Conservation (phyloP, 768 basidiomycete species). For the Arthromyces matolae region DNA sequence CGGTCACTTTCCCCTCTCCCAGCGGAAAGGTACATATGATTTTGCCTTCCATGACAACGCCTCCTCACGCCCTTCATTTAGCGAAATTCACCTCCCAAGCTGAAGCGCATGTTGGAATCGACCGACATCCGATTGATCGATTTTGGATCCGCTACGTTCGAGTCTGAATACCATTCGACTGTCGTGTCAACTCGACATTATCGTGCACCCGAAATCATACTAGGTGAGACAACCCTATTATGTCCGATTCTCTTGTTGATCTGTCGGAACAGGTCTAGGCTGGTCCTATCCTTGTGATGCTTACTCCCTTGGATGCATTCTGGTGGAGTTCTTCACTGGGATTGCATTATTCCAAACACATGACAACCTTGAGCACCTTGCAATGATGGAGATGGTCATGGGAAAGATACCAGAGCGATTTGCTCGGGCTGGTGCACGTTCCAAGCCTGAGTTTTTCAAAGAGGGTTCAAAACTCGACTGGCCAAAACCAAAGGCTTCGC, state of each 20-base stretch:
- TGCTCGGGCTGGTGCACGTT: conserved; percentile 65
- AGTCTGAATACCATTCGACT: conserved; percentile 96
- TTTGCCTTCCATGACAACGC: conserved; percentile 9
- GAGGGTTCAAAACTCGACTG: conserved; percentile 83
- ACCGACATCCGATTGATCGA: conserved; percentile 96
- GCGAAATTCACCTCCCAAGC: conserved; percentile 63
- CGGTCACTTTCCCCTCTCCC: conserved; percentile 53
- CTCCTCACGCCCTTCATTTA: conserved; percentile 21
- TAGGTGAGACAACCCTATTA: conserved; percentile 53
- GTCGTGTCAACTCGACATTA: conserved; percentile 98
- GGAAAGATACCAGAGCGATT: conserved; percentile 94
- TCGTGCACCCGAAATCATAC: conserved; percentile 97
- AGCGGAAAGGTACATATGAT: conserved; percentile 51
- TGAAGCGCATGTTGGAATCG: conserved; percentile 75
- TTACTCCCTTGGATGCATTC: conserved; percentile 96
- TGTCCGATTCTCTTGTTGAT: conserved; percentile 1
- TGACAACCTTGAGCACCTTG: conserved; percentile 97
- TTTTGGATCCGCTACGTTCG: conserved; percentile 97
- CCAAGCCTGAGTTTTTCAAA: conserved; percentile 93
- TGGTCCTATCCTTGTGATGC: conserved; percentile 99
- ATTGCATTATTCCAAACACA: conserved; percentile 99
- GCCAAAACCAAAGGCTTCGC: conserved; percentile 84
- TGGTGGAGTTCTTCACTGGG: conserved; percentile 98
- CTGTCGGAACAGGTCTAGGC: conserved; percentile 65
- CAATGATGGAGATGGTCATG: conserved; percentile 99